Conservation (phyloP, 1,139 yeast species). For the Diutina catenulata region DNA sequence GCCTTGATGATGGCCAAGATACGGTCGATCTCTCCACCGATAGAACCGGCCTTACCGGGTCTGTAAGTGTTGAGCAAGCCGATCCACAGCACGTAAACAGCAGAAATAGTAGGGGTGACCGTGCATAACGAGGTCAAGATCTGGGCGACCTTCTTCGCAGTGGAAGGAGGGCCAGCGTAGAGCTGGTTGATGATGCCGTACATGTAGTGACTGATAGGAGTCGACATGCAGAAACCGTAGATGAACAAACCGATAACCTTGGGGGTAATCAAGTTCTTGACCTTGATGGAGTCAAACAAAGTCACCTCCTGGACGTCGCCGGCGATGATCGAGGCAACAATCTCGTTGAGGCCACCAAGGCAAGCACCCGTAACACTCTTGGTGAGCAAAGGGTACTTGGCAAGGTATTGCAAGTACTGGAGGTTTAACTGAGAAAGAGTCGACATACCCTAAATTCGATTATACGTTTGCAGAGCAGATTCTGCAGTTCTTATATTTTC, state of each 20-base stretch:
- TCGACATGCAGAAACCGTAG: slow-evolving; percentile 58
- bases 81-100: slow-evolving; percentile 45
- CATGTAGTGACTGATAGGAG: slow-evolving; percentile 64
- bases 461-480: no score
- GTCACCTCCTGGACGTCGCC: slow-evolving; percentile 22
- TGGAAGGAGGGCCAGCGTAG: slow-evolving; percentile 24
- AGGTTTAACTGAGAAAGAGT: slow-evolving; percentile 8
- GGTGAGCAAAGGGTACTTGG: slow-evolving; percentile 44
- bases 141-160: slow-evolving; percentile 38
- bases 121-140: slow-evolving; percentile 48
- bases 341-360: slow-evolving; percentile 47
- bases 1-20: slow-evolving; percentile 3
- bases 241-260: slow-evolving; percentile 57
- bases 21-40: background rate
- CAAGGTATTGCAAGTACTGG: slow-evolving; percentile 29
- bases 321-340: slow-evolving; percentile 42
- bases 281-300: slow-evolving; percentile 10
- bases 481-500: no score
- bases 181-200: slow-evolving; percentile 35
- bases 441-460: no score
- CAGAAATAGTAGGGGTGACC: slow-evolving; percentile 52
- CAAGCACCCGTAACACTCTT: slow-evolving; percentile 50
- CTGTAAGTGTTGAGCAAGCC: slow-evolving; percentile 26
- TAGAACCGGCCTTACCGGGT: slow-evolving; percentile 14
- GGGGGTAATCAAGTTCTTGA: slow-evolving; percentile 28